phyloP scores from a whole-genome alignment of 2,329 filamentous ascomycete species.

The Westerdykella aurantiaca region DNA sequence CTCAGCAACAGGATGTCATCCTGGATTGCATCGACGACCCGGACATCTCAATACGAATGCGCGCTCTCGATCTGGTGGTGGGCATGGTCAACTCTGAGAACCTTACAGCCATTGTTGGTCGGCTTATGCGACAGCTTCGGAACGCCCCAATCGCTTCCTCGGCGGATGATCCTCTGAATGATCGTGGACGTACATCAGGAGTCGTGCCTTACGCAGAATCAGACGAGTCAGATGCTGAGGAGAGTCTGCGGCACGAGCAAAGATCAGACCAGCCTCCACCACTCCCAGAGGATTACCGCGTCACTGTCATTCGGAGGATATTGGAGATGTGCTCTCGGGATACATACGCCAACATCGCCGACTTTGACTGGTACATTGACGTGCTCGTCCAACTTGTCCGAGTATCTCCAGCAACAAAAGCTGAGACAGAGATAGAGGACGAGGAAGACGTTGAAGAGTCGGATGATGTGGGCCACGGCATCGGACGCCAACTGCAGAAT shows the following conservation, averaged over 20 bases:
- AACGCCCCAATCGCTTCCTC: slow-evolving; percentile 57
- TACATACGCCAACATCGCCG: slow-evolving; percentile 76
- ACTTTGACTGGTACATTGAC: slow-evolving; percentile 98
- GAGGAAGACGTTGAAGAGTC: slow-evolving; percentile 21
- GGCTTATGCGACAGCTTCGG: slow-evolving; percentile 75
- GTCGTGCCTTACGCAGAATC: slow-evolving; percentile 49
- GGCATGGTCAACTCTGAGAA: slow-evolving; percentile 92
- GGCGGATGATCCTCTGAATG: slow-evolving; percentile 42
- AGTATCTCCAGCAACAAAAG: slow-evolving; percentile 51
- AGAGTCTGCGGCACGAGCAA: slow-evolving; percentile 49
- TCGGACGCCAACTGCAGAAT: slow-evolving; percentile 82
- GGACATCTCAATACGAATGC: slow-evolving; percentile 91
- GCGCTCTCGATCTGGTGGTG: slow-evolving; percentile 84
- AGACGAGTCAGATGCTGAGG: slow-evolving; percentile 54
- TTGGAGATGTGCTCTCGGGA: slow-evolving; percentile 84
- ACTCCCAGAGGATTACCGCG: slow-evolving; percentile 78
- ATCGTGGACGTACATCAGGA: slow-evolving; percentile 39
- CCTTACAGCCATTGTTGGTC: slow-evolving; percentile 74
- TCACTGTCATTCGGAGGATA: slow-evolving; percentile 76
- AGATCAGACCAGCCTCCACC: slow-evolving; percentile 49
- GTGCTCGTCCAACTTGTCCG: slow-evolving; percentile 79
- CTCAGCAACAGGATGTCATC: slow-evolving; percentile 92
- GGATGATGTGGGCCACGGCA: slow-evolving; percentile 56
- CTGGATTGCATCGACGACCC: slow-evolving; percentile 92
- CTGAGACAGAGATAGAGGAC: slow-evolving; percentile 17